Evolutionary conservation across 1,284 basidiomycete species (phyloP), one percentile per base, ranked within the genome.

Genomic region (Xerocomus nothofagi): DNA sequence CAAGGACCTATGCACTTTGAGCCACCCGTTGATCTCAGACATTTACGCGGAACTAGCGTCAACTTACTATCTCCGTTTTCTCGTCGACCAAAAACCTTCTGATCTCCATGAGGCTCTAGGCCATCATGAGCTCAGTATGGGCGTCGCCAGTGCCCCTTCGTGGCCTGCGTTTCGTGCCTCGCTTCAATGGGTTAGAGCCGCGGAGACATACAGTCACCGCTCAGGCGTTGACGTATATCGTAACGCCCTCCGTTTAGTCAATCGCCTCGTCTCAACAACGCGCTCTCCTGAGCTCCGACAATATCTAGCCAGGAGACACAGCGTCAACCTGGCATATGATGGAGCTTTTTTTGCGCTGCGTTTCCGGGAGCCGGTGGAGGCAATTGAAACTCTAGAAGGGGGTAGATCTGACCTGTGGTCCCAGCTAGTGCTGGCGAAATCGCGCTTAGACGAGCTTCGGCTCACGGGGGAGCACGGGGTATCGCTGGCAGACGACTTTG

Each of bases 101-200:
- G 66, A 68, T 45, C 56, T 67, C 27, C 53, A 57, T 20, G 62
- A 68, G 15, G 60, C 62, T 2, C 45, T 67, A 17, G 54, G 58
- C 18, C 32, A 68, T 17, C 60, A 65, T 6, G 62, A 63, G 6
- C 51, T 65, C 24, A 61, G 64, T 29, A 51, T 65, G 40, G 50
- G 39, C 39, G 53, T 56, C n/a, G 27, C 44, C n/a, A 26, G 47
- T 12, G 51, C 62, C 3, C 42, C 53, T 10, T 57, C 57, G 32
- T 59, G 47, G 51, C 49, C 63, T n/a, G 53, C 53, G 3, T 49
- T 65, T 27, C 54, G 50, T 8, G 45, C 54, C 6, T 61, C 60
- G 9, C 40, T 65, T 20, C 56, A 57, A 15, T 65, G 62, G 55
- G 46, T 61, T 2, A 44, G 43, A 23, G 53, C 63, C 12, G 55